Conservation (phyloP, 1,284 basidiomycete species). For the Cutaneotrichosporon cyanovorans region DNA sequence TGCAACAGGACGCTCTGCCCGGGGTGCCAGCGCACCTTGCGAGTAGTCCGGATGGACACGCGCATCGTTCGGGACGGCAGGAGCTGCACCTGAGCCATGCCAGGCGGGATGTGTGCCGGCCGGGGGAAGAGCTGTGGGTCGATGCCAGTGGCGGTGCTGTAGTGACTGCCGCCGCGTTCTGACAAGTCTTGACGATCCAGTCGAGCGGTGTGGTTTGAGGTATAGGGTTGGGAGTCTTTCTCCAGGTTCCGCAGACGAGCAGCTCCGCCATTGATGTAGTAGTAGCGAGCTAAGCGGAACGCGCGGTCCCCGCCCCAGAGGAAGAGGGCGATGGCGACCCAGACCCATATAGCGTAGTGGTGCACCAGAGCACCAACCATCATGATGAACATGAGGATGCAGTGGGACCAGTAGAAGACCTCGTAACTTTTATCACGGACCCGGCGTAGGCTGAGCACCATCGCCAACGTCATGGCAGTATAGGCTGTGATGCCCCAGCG, state of each 20-base stretch:
- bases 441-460: slow-evolving; percentile 57
- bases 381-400: slow-evolving; percentile 59
- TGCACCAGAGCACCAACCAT: slow-evolving; percentile 60
- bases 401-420: slow-evolving; percentile 64
- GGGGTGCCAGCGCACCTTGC: slow-evolving; percentile 61
- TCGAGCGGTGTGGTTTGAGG: no score
- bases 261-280: slow-evolving; percentile 58
- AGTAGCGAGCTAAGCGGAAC: slow-evolving; percentile 56
- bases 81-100: slow-evolving; percentile 65
- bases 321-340: slow-evolving; percentile 56
- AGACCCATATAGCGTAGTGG: slow-evolving; percentile 56
- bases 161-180: no score
- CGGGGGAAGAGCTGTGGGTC: not conserved
- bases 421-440: slow-evolving; percentile 66
- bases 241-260: not conserved
- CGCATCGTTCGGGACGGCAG: slow-evolving; percentile 71
- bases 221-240: no score
- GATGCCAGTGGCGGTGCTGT: not conserved
- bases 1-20: slow-evolving; percentile 59
- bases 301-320: slow-evolving; percentile 62
- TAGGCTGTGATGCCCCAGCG: slow-evolving; percentile 67
- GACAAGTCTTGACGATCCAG: no score
- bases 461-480: slow-evolving; percentile 60
- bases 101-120: slow-evolving; percentile 29
- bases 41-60: slow-evolving; percentile 59